phyloP scores from a whole-genome alignment of 2,329 filamentous ascomycete genomes.

The Fonsecaea nubica region DNA sequence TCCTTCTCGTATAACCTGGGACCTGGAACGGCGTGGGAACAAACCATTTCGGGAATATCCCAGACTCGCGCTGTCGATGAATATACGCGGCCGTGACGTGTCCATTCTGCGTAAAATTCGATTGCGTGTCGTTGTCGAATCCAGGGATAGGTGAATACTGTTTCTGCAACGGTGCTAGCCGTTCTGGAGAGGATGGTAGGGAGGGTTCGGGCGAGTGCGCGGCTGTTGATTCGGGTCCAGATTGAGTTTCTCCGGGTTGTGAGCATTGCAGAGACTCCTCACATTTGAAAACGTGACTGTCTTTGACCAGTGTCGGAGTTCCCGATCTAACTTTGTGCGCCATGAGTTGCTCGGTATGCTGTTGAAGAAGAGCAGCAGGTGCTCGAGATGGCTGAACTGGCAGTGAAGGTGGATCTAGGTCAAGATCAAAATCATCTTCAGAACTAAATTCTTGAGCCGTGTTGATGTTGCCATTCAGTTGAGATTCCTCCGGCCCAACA shows the following conservation, averaged over 20 bases:
- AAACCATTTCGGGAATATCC: constrained; percentile 36
- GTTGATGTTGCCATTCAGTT: constrained; percentile 19
- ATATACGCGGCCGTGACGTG: constrained; percentile 40
- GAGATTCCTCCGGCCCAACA: constrained; percentile 18
- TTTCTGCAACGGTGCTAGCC: constrained; percentile 25
- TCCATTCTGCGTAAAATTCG: constrained; percentile 40
- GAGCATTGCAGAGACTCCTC: not conserved
- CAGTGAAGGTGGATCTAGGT: constrained; percentile 30
- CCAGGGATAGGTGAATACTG: constrained; percentile 37
- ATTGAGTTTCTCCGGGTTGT: not conserved
- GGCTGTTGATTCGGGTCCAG: not conserved
- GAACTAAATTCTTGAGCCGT: constrained; percentile 21
- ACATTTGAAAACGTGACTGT: not conserved
- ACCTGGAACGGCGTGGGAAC: constrained; percentile 48
- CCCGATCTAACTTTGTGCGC: not conserved
- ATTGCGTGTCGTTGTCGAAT: constrained; percentile 41
- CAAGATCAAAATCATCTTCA: constrained; percentile 35
- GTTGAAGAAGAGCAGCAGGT: not conserved
- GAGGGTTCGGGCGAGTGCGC: constrained; percentile 19
- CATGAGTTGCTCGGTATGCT: not conserved
- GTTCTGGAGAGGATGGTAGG: constrained; percentile 26
- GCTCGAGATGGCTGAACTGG: constrained; percentile 1
- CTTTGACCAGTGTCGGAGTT: not conserved
- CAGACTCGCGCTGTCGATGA: constrained; percentile 37
- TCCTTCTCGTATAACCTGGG: constrained; percentile 42